Base-by-base conservation (phyloP, 257 asterid genomes). In the Scutellaria baicalensis region DNA sequence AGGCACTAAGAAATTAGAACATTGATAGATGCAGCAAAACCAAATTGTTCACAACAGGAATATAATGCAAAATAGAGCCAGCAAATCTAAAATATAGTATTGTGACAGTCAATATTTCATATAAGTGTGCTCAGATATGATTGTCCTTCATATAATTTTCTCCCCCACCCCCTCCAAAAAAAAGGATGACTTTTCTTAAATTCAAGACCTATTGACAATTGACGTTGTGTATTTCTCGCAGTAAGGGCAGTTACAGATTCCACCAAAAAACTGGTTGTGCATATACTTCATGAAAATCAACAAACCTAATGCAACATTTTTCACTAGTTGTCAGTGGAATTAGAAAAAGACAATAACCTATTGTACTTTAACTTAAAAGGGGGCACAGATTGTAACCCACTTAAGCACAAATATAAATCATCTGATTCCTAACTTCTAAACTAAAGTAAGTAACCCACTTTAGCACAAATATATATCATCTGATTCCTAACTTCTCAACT, bases 391-490 rank as follows among this genome's bases (percentile, higher is more conserved):
- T 17, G 63, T 23, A 55, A 38, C 1, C 61, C 38, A 68, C 44
- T 68, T 8, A 31, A 23, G 33, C 80, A 74, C 42, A 42, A 21
- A 31, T 47, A 69, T 10, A 42, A 35, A 33, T 57, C 47, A 43
- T 52, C 49, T 8, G 18, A 49, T 65, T 21, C 39, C 54, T 64
- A 57, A 38, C 38, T 61, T 79, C 73, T 16, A 72, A 23, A n/a
- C 42, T n/a, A 9, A 13, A 56, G 69, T 2, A n/a, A 38, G 38
- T 64, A 43, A 78, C n/a, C n/a, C n/a, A n/a, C n/a, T n/a, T n/a
- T n/a, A n/a, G n/a, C n/a, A n/a, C n/a, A n/a, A n/a, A n/a, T n/a
- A n/a, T n/a, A n/a, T n/a, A n/a, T n/a, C n/a, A n/a, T n/a, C n/a
- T n/a, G 18, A 49, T 64, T 21, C 38, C 54, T 64, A 57, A 36